Conservation (phyloP, 1,284 basidiomycete genomes). For the Austroboletus olivaceoglutinosus region DNA sequence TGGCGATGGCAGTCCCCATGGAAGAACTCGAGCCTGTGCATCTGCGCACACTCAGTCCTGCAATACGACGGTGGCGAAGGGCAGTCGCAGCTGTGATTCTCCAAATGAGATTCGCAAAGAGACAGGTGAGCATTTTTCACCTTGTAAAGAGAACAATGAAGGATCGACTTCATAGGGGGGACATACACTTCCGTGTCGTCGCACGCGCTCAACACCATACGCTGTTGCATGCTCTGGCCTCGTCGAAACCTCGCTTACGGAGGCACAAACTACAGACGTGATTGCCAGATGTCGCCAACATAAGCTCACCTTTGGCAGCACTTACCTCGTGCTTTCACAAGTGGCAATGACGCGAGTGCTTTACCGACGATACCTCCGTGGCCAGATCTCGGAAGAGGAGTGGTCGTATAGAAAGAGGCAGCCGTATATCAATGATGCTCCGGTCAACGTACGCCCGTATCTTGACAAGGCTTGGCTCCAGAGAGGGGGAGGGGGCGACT, state of each 20-base stretch:
- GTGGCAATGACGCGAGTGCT: constrained; percentile 55
- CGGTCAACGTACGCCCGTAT: constrained; percentile 52
- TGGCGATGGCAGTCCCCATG: constrained; percentile 41
- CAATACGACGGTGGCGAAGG: constrained; percentile 46
- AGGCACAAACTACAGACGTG: constrained; percentile 28
- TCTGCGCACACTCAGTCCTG: constrained; percentile 28
- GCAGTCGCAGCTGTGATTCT: constrained; percentile 46
- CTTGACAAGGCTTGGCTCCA: constrained; percentile 52
- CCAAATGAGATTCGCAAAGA: constrained; percentile 30
- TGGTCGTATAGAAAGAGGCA: constrained; percentile 53
- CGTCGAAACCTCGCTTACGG: constrained; percentile 26
- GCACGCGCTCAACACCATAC: constrained; percentile 35
- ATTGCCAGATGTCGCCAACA: constrained; percentile 41
- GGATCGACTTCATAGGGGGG: constrained; percentile 44
- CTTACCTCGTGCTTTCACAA: constrained; percentile 50
- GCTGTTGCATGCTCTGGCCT: constrained; percentile 38
- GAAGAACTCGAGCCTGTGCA: constrained; percentile 38
- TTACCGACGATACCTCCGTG: constrained; percentile 45
- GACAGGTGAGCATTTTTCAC: neutral
- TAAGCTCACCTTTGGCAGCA: constrained; percentile 51
- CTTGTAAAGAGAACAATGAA: neutral
- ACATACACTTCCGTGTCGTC: constrained; percentile 50
- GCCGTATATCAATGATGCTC: constrained; percentile 40
- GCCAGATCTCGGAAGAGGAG: constrained; percentile 48
- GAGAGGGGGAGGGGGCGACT: constrained; percentile 37